Evolutionary conservation across 371 early-diverging fungal species (phyloP), one percentile per base, ranked within the genome.

Genomic region (Encephalitozoon intestinalis): DNA sequence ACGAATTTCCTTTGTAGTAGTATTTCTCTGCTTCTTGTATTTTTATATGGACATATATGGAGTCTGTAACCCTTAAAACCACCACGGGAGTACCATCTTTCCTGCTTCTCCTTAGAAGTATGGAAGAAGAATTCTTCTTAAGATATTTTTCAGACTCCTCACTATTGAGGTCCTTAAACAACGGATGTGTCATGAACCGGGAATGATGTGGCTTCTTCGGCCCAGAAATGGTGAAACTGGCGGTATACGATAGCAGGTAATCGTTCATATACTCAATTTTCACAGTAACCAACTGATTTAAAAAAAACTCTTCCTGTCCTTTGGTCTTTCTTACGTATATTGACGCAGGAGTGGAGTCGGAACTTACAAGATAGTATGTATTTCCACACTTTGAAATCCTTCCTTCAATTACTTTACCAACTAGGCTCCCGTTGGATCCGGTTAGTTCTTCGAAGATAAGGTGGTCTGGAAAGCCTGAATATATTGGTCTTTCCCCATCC

Each of bases 251-350:
- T 21, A 81, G 37, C 8, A 46, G 46, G 9, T 50, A 41, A n/a
- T 31, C 28, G 63, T 63, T 69, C 53, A 37, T 64, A n/a, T 43
- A 44, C 11, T 25, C 23, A 18, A 81, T 68, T 40, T 63, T 67
- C 25, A 81, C 63, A 28, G 43, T 72, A n/a, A 78, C 75, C 15
- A 72, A 7, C 23, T 81, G 72, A 44, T 78, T 75, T 23, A 76
- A 26, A 53, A 25, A 66, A 51, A 51, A 21, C 73, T 72, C 51
- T 50, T 67, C 41, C 18, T 30, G 30, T 34, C 18, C 34, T 5
- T 21, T 58, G 28, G 11, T 15, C 28, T 58, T 70, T 34, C 26
- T 65, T 18, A 79, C 50, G 49, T 66, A 79, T 25, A 78, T 71
- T 6, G 75, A 28, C 23, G 65, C 58, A 54, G 46, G 31, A 11